A percentile compares a stretch with the other conserved stretches of the same genome.
These are phyloP conservation scores for Penicillium digitatum DNA, from an alignment of 2,329 filamentous ascomycete genomes.

Conservation along the genomic window DNA sequence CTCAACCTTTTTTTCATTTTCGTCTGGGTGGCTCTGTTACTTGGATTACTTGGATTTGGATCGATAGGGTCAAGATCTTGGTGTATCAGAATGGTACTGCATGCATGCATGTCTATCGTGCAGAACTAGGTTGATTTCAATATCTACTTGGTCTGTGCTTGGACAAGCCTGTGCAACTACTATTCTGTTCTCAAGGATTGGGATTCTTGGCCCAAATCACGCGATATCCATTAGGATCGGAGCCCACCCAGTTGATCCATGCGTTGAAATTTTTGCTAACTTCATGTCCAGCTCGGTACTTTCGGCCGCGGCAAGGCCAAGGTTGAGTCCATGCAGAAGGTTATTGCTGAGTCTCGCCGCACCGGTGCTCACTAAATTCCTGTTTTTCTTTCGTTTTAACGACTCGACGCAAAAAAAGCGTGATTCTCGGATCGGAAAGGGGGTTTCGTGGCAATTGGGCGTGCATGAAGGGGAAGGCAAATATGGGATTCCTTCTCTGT, in stretches of 20 bases:
- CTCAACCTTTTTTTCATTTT: background rate
- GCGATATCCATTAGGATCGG: background rate
- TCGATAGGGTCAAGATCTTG: background rate
- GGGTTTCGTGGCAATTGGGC: slow-evolving; percentile 22
- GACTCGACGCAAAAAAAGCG: slow-evolving; percentile 25
- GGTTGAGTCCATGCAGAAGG: slow-evolving; percentile 97
- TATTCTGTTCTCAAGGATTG: background rate
- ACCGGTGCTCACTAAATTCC: slow-evolving; percentile 58
- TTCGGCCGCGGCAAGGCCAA: slow-evolving; percentile 99
- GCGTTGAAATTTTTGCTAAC: background rate
- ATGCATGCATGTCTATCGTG: background rate
- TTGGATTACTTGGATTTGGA: background rate
- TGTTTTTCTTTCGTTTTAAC: slow-evolving; percentile 28
- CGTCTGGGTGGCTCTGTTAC: background rate
- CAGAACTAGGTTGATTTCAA: background rate
- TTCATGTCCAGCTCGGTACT: slow-evolving; percentile 72
- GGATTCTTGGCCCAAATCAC: background rate
- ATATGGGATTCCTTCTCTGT: slow-evolving; percentile 25
- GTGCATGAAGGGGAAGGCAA: slow-evolving; percentile 28
- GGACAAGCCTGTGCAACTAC: background rate
- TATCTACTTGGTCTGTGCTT: background rate
- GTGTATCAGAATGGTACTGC: slow-evolving; percentile 1
- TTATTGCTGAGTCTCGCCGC: slow-evolving; percentile 94
- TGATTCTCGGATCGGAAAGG: slow-evolving; percentile 27
- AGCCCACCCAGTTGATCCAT: background rate